A percentile compares a stretch with the other conserved stretches of the same genome.
Evolutionary conservation across 2,329 filamentous ascomycete genomes (phyloP).

Genomic region (Diaporthe vexans): DNA sequence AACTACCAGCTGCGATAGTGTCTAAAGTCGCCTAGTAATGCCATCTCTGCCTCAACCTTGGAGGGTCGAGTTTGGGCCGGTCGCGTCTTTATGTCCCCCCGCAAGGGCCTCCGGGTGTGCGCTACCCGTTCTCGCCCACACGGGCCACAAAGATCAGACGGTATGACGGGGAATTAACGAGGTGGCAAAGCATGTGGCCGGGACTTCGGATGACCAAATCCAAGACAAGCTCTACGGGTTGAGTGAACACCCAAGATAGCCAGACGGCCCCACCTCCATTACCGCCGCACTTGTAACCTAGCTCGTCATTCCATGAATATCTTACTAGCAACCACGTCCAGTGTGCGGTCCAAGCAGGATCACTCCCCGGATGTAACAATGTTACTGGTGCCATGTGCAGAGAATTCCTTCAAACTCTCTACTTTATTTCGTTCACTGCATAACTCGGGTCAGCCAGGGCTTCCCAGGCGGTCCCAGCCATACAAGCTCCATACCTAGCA

Average conservation of each 20-base stretch:
- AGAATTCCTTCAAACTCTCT: background rate
- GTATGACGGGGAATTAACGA: conserved; percentile 2
- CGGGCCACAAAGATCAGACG: conserved; percentile 8
- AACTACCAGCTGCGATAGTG: background rate
- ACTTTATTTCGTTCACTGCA: background rate
- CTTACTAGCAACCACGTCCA: background rate
- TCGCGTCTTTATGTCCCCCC: background rate
- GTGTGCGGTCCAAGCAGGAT: background rate
- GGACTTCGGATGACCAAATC: conserved; percentile 3
- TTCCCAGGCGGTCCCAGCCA: background rate
- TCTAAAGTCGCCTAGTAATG: background rate
- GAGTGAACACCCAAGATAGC: background rate
- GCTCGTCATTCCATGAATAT: background rate
- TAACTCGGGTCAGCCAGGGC: background rate
- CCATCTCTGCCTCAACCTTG: background rate
- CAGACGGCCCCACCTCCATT: conserved; percentile 2
- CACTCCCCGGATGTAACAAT: background rate
- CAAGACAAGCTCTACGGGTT: background rate
- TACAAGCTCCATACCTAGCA: background rate
- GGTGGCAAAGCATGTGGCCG: background rate
- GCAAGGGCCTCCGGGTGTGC: conserved; percentile 15
- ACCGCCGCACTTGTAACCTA: background rate
- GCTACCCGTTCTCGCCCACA: conserved; percentile 7
- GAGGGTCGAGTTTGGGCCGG: background rate
- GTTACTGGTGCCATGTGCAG: background rate